Evolutionary conservation across 2,329 filamentous ascomycete genomes (phyloP), one percentile per base, ranked within the genome.

Genomic region (Penicillium fuscoglaucum): DNA sequence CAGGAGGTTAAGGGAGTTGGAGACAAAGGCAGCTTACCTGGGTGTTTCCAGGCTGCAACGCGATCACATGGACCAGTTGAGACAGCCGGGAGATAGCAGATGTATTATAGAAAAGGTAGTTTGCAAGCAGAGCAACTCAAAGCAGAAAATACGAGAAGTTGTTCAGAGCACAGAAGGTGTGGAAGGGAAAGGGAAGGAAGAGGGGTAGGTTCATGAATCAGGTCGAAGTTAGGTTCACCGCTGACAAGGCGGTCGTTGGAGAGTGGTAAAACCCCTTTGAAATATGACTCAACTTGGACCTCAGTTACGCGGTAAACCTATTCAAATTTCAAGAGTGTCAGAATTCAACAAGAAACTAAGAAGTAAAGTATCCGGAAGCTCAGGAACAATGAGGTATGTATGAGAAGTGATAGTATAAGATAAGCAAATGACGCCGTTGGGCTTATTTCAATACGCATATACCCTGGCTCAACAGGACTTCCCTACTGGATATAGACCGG

Each of bases 171-270:
- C 19, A 49, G 12, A 51, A 19, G 52, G 28, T 39, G 51, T 58
- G 37, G 52, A 54, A 52, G 55, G 21, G 48, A 55, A 56, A 55
- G 21, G 50, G 56, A 59, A 61, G 62, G 65, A 58, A 61, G 66
- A 68, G 66, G 66, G 66, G 66, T 68, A 66, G 63, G 53, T 64
- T 64, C 61, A 65, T 66, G 61, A 66, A 64, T 67, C 61, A 61
- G 63, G 55, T 53, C 49, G 49, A 55, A 58, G 59, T 65, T 60
- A 61, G 61, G 62, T 57, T 57, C 54, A 57, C 54, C 54, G 47
- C 54, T 57, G 54, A 43, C 54, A 45, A 44, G 37, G 37, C 41
- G 21, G 29, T 28, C 29, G 50, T 52, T 33, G 9, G 29, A 13
- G 47, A 15, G 33, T 33, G 9, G 15, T 6, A 19, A 26, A 26